Conservation (phyloP, 163 green algal genomes). For the Scenedesmus sp. region DNA sequence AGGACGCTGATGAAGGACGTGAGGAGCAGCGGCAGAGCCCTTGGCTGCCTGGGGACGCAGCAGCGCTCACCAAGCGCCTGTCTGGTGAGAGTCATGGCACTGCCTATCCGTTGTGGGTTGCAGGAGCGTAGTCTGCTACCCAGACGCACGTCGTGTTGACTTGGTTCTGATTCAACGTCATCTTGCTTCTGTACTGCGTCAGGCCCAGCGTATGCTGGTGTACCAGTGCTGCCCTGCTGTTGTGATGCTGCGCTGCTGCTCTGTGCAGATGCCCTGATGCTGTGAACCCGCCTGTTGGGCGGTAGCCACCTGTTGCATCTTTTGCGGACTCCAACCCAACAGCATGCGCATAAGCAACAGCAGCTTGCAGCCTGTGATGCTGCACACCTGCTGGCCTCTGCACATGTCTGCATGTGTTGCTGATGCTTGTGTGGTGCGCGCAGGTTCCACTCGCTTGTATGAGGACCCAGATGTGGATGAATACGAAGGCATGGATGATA, state of each 20-base stretch:
- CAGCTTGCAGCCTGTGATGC: not conserved
- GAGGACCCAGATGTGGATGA: slow-evolving; percentile 65
- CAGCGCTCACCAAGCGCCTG: slow-evolving; percentile 32
- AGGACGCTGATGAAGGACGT: slow-evolving; percentile 11
- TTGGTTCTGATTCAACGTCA: not conserved
- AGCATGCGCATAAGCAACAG: not conserved
- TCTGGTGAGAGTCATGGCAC: slow-evolving; percentile 16
- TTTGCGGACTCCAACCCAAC: too few relatives aligned
- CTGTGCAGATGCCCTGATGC: not conserved
- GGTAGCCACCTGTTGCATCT: not conserved
- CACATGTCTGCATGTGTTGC: not conserved
- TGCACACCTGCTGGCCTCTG: too few relatives aligned
- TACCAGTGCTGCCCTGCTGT: not conserved
- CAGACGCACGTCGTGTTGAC: not conserved
- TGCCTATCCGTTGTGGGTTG: not conserved
- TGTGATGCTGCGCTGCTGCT: not conserved
- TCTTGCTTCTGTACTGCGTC: not conserved
- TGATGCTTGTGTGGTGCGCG: not conserved
- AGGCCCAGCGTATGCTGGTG: not conserved
- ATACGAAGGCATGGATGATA: slow-evolving; percentile 67
- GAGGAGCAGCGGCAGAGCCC: not conserved
- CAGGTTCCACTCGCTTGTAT: slow-evolving; percentile 49
- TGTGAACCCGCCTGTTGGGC: not conserved
- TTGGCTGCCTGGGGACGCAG: slow-evolving; percentile 12
- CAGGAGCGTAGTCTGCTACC: not conserved